phyloP scores from a whole-genome alignment of 805 yeast species.

The Ogataea neopini region DNA sequence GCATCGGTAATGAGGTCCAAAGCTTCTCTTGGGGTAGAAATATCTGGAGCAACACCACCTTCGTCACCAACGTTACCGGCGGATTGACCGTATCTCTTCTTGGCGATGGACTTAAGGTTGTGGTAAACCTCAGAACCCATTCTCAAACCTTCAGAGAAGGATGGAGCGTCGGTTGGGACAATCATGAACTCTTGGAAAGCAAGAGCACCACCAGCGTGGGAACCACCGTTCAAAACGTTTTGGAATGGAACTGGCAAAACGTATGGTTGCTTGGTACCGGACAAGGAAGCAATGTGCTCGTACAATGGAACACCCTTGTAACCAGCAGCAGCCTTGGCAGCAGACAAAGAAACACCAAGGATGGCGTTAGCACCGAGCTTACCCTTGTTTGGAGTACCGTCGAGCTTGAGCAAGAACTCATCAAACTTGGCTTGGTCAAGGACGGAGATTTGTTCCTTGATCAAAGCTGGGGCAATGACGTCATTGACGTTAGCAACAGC shows the following conservation, averaged over 20 bases:
- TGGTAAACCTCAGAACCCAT: constrained; percentile 98
- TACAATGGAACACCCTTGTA: constrained; percentile 92
- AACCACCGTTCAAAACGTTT: constrained; percentile 99
- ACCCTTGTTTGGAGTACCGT: constrained; percentile 96
- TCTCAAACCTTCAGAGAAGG: constrained; percentile 95
- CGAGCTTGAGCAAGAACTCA: constrained; percentile 80
- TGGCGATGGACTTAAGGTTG: constrained; percentile 87
- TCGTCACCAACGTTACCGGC: constrained; percentile 99
- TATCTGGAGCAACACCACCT: constrained; percentile 99
- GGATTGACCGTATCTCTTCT: constrained; percentile 93
- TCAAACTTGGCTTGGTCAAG: constrained; percentile 85
- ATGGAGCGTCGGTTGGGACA: constrained; percentile 88
- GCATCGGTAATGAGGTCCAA: constrained; percentile 89
- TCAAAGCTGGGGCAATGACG: constrained; percentile 89
- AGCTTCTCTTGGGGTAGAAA: constrained; percentile 94
- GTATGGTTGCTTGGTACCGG: constrained; percentile 77
- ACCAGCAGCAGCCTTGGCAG: constrained; percentile 98
- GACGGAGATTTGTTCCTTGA: constrained; percentile 80
- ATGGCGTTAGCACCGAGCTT: constrained; percentile 99
- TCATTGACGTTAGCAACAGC: constrained; percentile 97
- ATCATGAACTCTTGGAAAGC: constrained; percentile 99
- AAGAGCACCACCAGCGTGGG: constrained; percentile 99
- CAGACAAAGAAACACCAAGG: constrained; percentile 96
- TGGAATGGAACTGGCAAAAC: constrained; percentile 99
- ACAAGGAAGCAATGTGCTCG: constrained; percentile 81